Conservation (phyloP, 129 eudicot species). For the Centrapalus pauciflorus region DNA sequence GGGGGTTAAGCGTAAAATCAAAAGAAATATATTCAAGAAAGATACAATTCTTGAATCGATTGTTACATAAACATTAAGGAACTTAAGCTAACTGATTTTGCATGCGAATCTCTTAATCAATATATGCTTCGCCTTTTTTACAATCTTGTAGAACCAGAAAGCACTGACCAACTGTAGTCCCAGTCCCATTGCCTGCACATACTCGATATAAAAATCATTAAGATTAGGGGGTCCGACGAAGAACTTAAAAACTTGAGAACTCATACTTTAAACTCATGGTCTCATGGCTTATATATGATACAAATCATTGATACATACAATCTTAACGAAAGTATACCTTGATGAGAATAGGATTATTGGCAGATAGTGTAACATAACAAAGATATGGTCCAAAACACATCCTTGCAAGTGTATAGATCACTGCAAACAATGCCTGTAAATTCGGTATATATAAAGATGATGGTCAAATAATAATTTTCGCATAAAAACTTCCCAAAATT, state of each 20-base stretch:
- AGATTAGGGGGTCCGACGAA: not conserved
- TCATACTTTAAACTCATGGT: too few species aligned
- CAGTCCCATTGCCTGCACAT: constrained; percentile 73
- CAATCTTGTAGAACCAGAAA: constrained; percentile 90
- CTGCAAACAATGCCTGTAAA: constrained; percentile 63
- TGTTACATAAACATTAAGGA: not conserved
- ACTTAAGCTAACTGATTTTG: constrained; percentile 13
- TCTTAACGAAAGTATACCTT: constrained; percentile 42
- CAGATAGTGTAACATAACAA: constrained; percentile 63
- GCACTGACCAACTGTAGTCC: constrained; percentile 93
- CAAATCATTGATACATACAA: not conserved
- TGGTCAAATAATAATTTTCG: not conserved
- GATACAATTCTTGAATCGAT: not conserved
- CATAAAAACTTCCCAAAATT: not conserved
- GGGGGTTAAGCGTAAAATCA: not conserved
- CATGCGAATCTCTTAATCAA: constrained; percentile 36
- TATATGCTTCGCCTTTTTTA: constrained; percentile 67
- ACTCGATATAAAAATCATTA: not conserved
- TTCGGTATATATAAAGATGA: constrained; percentile 4
- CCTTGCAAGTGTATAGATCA: constrained; percentile 70
- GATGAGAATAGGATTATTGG: constrained; percentile 65
- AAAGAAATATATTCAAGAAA: not conserved
- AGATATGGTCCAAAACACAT: constrained; percentile 86
- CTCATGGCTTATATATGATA: not conserved
- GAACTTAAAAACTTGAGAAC: not conserved